These are phyloP conservation scores for Phaeotremella skinneri DNA, from an alignment of 768 basidiomycete species.

Conservation along the genomic window DNA sequence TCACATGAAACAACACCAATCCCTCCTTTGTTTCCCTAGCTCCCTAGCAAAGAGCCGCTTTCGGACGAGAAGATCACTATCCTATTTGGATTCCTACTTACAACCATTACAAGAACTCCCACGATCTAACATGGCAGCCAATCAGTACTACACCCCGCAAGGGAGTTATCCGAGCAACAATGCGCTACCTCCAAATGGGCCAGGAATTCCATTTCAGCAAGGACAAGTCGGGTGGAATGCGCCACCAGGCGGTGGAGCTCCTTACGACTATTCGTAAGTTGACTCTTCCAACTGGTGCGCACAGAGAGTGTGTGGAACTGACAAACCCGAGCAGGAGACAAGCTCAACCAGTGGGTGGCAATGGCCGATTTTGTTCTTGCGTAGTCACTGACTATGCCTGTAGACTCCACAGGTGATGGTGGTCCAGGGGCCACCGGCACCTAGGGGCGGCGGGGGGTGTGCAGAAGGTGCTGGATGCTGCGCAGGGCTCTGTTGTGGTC, in stretches of 20 bases:
- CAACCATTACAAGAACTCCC: no score
- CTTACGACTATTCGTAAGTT: not conserved
- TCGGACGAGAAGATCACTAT: no score
- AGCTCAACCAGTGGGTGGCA: not conserved
- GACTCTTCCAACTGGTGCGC: not conserved
- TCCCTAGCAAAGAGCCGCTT: no score
- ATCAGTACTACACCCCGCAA: no score
- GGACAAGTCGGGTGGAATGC: not conserved
- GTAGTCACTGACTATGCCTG: no score
- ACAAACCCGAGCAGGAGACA: not conserved
- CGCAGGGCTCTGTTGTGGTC: not conserved
- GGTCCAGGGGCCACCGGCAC: not conserved
- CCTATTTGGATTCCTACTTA: no score
- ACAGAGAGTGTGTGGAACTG: not conserved
- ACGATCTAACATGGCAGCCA: no score
- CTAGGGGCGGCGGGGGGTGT: not conserved
- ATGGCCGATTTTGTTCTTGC: no score
- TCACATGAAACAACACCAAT: no score
- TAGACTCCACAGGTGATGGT: not conserved
- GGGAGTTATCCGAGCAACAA: no score
- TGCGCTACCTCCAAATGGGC: no score
- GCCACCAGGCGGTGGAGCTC: not conserved
- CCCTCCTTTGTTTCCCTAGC: no score
- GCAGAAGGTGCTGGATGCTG: not conserved
- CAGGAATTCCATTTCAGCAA: not conserved